Evolutionary conservation across 345 rosid genomes (phyloP).

Genomic region (Xanthoceras sorbifolium): DNA sequence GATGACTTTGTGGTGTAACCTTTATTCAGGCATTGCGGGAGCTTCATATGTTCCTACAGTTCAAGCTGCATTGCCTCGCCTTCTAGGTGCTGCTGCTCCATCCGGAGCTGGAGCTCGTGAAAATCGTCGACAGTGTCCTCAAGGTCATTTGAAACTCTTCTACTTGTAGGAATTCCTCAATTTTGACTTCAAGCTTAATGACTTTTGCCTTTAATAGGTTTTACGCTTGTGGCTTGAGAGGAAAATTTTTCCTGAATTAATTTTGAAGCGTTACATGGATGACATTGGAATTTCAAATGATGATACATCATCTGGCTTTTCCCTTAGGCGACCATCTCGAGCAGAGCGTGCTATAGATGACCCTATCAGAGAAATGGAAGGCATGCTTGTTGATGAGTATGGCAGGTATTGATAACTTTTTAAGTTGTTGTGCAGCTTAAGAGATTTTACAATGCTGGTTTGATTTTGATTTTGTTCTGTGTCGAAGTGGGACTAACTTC

Average conservation of each 20-base stretch:
- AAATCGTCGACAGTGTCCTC: conserved; percentile 94
- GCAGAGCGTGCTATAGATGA: conserved; percentile 92
- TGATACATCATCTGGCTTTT: conserved; percentile 58
- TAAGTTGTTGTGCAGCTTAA: not conserved
- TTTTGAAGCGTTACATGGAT: conserved; percentile 74
- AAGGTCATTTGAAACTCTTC: conserved; percentile 54
- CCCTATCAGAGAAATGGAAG: conserved; percentile 97
- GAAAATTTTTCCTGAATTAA: conserved; percentile 81
- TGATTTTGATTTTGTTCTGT: not conserved
- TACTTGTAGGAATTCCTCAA: conserved; percentile 5
- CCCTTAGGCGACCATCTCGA: conserved; percentile 82
- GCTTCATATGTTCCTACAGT: conserved; percentile 80
- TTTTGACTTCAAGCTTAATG: conserved; percentile 22
- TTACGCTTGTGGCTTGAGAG: conserved; percentile 88
- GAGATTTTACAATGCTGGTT: not conserved
- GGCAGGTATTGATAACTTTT: conserved; percentile 60
- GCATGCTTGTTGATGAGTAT: conserved; percentile 97
- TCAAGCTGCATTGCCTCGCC: conserved; percentile 92
- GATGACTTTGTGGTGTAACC: conserved; percentile 3
- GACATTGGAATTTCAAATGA: conserved; percentile 80
- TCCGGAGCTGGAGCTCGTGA: conserved; percentile 83
- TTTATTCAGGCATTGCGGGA: conserved; percentile 70
- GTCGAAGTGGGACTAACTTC: conserved; percentile 8
- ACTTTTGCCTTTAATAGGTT: conserved; percentile 52
- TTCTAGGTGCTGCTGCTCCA: conserved; percentile 94